A percentile compares a stretch with the other conserved stretches of the same genome.
phyloP scores from a whole-genome alignment of 345 rosid species.

The Crucihimalaya himalaica region DNA sequence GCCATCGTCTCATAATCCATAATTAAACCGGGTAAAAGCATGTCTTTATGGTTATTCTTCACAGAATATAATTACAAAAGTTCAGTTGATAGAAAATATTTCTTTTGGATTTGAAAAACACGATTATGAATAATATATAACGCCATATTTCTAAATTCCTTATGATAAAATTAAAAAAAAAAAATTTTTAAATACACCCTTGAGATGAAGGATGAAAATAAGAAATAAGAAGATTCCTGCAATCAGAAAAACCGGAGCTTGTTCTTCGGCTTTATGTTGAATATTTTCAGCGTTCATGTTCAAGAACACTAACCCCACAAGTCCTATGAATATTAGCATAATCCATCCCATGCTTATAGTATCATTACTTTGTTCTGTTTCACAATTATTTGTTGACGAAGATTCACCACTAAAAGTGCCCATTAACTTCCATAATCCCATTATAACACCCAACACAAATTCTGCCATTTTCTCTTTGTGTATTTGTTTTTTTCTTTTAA shows the following conservation, averaged over 20 bases:
- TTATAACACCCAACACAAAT: slow-evolving; percentile 1
- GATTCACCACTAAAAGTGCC: neutral
- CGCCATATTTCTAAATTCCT: neutral
- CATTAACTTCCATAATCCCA: slow-evolving; percentile 22
- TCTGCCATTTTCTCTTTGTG: neutral
- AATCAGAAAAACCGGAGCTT: neutral
- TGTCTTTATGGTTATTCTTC: too few relatives aligned
- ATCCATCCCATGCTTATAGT: neutral
- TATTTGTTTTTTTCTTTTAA: neutral
- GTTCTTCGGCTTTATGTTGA: neutral
- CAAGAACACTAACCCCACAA: neutral
- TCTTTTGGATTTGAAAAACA: too few relatives aligned
- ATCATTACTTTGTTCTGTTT: slow-evolving; percentile 4
- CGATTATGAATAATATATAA: too few relatives aligned
- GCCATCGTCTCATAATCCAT: too few relatives aligned
- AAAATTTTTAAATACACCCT: neutral
- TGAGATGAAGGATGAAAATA: neutral
- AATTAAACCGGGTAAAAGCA: too few relatives aligned
- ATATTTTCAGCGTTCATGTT: neutral
- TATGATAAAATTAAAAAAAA: neutral
- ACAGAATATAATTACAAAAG: too few relatives aligned
- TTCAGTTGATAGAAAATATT: too few relatives aligned
- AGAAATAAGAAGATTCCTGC: neutral
- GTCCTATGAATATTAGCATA: neutral
- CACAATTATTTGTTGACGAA: neutral